Evolutionary conservation across 495 filamentous ascomycete genomes (phyloP).

Genomic region (Aspergillus kassunensis): DNA sequence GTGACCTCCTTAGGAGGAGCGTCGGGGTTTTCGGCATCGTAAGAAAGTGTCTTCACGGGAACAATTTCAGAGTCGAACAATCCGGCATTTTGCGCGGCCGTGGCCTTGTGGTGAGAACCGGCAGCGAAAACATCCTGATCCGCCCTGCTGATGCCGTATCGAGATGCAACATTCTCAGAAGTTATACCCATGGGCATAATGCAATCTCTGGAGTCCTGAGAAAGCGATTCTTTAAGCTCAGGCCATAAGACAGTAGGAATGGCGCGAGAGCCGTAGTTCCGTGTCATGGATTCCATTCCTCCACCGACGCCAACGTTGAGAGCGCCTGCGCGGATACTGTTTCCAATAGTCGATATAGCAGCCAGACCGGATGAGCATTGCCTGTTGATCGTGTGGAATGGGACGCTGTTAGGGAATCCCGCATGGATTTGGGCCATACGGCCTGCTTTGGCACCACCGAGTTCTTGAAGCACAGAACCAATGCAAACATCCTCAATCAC

Average conservation of each 20-base stretch:
- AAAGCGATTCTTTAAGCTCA: constrained; percentile 57
- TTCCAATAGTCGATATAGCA: constrained; percentile 65
- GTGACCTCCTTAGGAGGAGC: constrained; percentile 56
- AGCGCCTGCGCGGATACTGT: constrained; percentile 65
- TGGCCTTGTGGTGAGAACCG: constrained; percentile 65
- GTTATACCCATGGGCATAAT: constrained; percentile 94
- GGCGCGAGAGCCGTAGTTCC: constrained; percentile 77
- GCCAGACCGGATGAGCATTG: constrained; percentile 77
- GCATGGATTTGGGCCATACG: constrained; percentile 85
- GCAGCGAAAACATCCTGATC: constrained; percentile 85
- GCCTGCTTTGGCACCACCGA: constrained; percentile 86
- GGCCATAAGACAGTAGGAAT: constrained; percentile 82
- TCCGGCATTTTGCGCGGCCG: constrained; percentile 62
- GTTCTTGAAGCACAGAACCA: constrained; percentile 84
- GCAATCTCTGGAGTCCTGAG: constrained; percentile 73
- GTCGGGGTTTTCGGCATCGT: constrained; percentile 54
- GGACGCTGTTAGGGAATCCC: constrained; percentile 68
- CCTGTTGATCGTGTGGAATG: constrained; percentile 81
- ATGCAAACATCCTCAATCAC: constrained; percentile 76
- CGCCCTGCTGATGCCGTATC: constrained; percentile 66
- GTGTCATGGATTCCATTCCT: constrained; percentile 92
- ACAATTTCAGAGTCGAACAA: constrained; percentile 77
- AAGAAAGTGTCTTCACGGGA: constrained; percentile 59
- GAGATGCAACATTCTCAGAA: constrained; percentile 80
- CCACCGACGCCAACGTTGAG: constrained; percentile 80